Conservation (phyloP, 495 filamentous ascomycete genomes). For the Glarea lozoyensis region DNA sequence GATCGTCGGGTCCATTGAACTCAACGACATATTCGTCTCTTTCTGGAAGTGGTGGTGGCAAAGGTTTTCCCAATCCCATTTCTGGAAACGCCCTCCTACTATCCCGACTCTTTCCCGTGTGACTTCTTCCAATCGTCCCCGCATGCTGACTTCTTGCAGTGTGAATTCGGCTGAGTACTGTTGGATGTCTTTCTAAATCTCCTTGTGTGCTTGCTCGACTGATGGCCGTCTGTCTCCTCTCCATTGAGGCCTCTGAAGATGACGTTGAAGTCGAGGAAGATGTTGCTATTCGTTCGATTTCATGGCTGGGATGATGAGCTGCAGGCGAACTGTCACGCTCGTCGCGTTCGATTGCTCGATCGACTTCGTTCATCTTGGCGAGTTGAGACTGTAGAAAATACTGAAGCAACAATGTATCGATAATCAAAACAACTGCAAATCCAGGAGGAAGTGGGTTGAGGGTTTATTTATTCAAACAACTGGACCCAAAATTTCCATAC, state of each 20-base stretch:
- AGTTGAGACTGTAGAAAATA: no score
- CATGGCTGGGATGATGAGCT: conserved; percentile 14
- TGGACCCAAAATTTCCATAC: no score
- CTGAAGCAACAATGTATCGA: no score
- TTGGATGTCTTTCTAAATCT: conserved; percentile 66
- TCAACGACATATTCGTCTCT: conserved; percentile 83
- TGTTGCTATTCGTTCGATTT: conserved; percentile 38
- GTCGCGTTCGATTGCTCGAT: conserved; percentile 41
- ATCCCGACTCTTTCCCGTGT: conserved; percentile 33
- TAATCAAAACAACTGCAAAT: no score
- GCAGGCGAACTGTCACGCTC: conserved; percentile 27
- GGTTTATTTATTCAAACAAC: no score
- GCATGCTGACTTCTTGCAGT: conserved; percentile 67
- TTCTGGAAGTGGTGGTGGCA: conserved; percentile 61
- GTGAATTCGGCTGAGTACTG: conserved; percentile 66
- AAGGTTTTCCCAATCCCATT: conserved; percentile 69
- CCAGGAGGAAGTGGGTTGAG: no score
- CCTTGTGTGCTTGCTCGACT: conserved; percentile 36
- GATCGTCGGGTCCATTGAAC: conserved; percentile 72
- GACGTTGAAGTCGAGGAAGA: conserved; percentile 42
- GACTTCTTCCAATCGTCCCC: conserved; percentile 58
- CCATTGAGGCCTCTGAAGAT: conserved; percentile 20
- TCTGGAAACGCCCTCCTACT: conserved; percentile 47
- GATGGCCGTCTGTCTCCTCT: conserved; percentile 16
- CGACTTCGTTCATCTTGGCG: conserved; percentile 35